Evolutionary conservation across 371 early-diverging fungal genomes (phyloP).

Genomic region (Lichtheimia ornata): DNA sequence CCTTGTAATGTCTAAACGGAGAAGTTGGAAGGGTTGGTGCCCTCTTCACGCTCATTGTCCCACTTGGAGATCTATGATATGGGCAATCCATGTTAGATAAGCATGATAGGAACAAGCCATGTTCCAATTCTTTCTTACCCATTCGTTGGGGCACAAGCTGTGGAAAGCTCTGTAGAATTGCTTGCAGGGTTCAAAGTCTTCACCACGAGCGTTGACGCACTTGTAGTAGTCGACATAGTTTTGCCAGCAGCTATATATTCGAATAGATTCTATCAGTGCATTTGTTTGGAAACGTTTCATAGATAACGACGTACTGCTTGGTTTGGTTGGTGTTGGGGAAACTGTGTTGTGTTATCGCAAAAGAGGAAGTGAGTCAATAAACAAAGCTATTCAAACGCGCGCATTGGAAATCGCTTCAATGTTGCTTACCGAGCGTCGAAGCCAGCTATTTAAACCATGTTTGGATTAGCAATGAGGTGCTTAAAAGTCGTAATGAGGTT

Average conservation of each 20-base stretch:
- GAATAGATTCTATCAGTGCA: not conserved
- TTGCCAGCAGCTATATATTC: slow-evolving; percentile 79
- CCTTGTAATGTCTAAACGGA: slow-evolving; percentile 32
- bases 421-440: slow-evolving; percentile 23
- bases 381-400: not conserved
- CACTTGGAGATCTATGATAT: slow-evolving; percentile 71
- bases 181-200: slow-evolving; percentile 88
- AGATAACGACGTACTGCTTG: slow-evolving; percentile 57
- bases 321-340: slow-evolving; percentile 98
- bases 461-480: not conserved
- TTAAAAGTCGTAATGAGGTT: not conserved
- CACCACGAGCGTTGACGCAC: slow-evolving; percentile 85
- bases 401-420: not conserved
- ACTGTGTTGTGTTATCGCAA: slow-evolving; percentile 27
- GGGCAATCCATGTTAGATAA: too few species aligned
- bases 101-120: too few species aligned
- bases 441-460: slow-evolving; percentile 16
- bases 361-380: slow-evolving; percentile 16
- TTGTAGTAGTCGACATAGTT: slow-evolving; percentile 95
- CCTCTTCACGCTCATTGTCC: slow-evolving; percentile 84
- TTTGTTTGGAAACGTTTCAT: not conserved
- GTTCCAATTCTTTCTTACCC: slow-evolving; percentile 57
- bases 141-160: slow-evolving; percentile 85
- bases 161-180: slow-evolving; percentile 79
- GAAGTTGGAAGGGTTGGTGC: slow-evolving; percentile 71